These are phyloP conservation scores for Pyrenophora tritici-repentis DNA, from an alignment of 2,329 filamentous ascomycete species.

Conservation along the genomic window DNA sequence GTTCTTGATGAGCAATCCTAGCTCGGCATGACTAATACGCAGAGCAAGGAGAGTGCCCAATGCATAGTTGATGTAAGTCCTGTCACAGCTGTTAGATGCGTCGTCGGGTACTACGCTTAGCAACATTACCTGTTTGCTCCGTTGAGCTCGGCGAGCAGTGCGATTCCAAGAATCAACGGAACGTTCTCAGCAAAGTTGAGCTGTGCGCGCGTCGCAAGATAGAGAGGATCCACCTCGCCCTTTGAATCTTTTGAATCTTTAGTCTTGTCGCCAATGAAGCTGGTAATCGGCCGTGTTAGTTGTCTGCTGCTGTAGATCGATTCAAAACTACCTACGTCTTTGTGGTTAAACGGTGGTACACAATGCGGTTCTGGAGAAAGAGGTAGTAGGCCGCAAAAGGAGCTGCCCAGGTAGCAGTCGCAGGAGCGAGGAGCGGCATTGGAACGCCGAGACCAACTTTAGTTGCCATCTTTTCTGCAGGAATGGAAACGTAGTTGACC, in stretches of 20 bases:
- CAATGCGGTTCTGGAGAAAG: conserved; percentile 50
- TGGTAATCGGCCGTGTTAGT: conserved; percentile 17
- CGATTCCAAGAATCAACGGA: conserved; percentile 47
- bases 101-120: neutral
- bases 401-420: conserved; percentile 47
- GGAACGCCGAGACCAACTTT: conserved; percentile 43
- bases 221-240: conserved; percentile 37
- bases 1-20: conserved; percentile 43
- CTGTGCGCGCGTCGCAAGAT: conserved; percentile 46
- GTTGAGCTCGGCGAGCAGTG: conserved; percentile 53
- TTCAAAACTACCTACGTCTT: conserved; percentile 30
- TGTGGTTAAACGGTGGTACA: conserved; percentile 39
- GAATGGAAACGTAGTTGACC: conserved; percentile 22
- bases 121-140: conserved; percentile 44
- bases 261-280: conserved; percentile 33
- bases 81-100: conserved; percentile 10
- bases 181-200: conserved; percentile 54
- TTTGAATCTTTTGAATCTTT: conserved; percentile 13
- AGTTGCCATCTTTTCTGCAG: conserved; percentile 27
- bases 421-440: conserved; percentile 41
- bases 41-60: conserved; percentile 48
- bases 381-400: conserved; percentile 52
- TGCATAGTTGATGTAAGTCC: conserved; percentile 44
- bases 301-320: neutral
- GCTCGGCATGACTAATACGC: conserved; percentile 48